A percentile compares a stretch with the other conserved stretches of the same genome.
phyloP scores from a whole-genome alignment of 208 protist genomes.

The Willaertia magna region DNA sequence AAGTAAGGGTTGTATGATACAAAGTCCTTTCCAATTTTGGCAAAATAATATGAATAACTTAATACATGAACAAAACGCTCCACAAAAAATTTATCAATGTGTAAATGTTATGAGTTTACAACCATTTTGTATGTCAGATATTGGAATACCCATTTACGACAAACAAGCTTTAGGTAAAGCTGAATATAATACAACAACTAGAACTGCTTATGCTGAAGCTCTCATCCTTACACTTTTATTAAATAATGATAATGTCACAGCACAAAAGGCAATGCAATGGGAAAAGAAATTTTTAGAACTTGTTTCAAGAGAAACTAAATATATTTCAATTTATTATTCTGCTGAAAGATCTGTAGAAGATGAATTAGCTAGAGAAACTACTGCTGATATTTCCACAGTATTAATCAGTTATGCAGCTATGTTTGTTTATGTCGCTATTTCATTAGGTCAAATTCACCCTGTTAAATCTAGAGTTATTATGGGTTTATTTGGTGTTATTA shows the following conservation, averaged over 20 bases:
- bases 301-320: background rate
- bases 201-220: slow-evolving; percentile 4
- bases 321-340: background rate
- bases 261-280: slow-evolving; percentile 4
- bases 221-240: slow-evolving; percentile 26
- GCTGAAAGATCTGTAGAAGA: slow-evolving; percentile 39
- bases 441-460: slow-evolving; percentile 30
- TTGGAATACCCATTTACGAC: slow-evolving; percentile 18
- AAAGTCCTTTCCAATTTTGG: slow-evolving; percentile 5
- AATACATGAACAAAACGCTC: background rate
- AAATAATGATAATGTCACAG: slow-evolving; percentile 12
- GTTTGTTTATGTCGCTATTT: slow-evolving; percentile 45
- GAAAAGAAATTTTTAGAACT: slow-evolving; percentile 21
- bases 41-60: slow-evolving; percentile 15
- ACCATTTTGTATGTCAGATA: slow-evolving; percentile 13
- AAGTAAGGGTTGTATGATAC: slow-evolving; percentile 14
- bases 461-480: slow-evolving; percentile 24
- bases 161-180: slow-evolving; percentile 10
- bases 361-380: slow-evolving; percentile 29
- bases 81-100: slow-evolving; percentile 4
- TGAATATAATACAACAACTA: background rate
- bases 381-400: slow-evolving; percentile 36
- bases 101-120: background rate
- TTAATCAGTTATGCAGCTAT: slow-evolving; percentile 36
- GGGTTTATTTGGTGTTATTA: slow-evolving; percentile 30